Percentiles rank a stretch among this genome's conserved stretches.
Evolutionary conservation across 169 alveolate species (phyloP).

Genomic region (Plasmodium gallinaceum): DNA sequence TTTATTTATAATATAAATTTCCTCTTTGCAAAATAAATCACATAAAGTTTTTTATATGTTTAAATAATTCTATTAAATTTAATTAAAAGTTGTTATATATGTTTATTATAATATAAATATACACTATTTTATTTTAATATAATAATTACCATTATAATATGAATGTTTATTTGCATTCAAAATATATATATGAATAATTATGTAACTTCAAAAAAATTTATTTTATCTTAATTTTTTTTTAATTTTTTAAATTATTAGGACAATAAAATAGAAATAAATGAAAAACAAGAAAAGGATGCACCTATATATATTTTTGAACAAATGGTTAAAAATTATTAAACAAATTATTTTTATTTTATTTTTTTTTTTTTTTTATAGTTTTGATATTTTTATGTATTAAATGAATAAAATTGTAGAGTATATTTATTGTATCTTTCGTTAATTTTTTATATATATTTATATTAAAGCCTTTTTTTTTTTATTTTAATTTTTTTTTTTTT

Average conservation of each 20-base stretch:
- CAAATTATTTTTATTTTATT: background rate
- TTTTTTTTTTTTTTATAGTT: slow-evolving; percentile 4
- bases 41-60: too few relatives aligned
- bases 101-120: too few relatives aligned
- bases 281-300: slow-evolving; percentile 29
- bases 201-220: background rate
- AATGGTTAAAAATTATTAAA: slow-evolving; percentile 67
- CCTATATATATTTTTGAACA: slow-evolving; percentile 71
- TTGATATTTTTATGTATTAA: background rate
- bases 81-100: too few relatives aligned
- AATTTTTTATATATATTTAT: too few relatives aligned
- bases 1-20: too few relatives aligned
- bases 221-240: slow-evolving; percentile 1
- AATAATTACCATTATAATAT: too few relatives aligned
- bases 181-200: background rate
- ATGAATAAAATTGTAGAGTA: background rate
- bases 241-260: slow-evolving; percentile 18
- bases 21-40: too few relatives aligned
- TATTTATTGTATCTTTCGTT: too few relatives aligned
- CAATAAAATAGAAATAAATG: background rate
- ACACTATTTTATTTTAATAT: too few relatives aligned
- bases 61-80: too few relatives aligned
- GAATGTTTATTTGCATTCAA: background rate
- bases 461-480: background rate
- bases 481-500: background rate